Evolutionary conservation across 2,329 filamentous ascomycete genomes (phyloP).

Genomic region (Aspergillus proliferans): DNA sequence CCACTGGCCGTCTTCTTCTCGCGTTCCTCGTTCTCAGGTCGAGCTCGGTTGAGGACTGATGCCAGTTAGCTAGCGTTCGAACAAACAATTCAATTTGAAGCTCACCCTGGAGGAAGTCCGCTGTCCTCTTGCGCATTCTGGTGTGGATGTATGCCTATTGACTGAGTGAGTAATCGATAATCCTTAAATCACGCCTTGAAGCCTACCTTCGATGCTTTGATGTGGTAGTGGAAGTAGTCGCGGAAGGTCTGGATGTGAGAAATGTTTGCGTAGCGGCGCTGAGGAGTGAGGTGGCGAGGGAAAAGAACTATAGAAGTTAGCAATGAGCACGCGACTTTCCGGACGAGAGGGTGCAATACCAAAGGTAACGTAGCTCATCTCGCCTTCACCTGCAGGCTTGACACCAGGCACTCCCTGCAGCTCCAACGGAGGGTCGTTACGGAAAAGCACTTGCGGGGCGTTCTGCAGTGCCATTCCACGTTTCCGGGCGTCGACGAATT

Average conservation of each 20-base stretch:
- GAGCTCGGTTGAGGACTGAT: constrained; percentile 84
- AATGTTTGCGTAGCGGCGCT: constrained; percentile 89
- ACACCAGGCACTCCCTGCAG: constrained; percentile 82
- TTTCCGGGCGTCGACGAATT: constrained; percentile 93
- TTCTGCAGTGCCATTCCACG: constrained; percentile 81
- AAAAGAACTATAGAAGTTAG: constrained; percentile 65
- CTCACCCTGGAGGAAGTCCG: constrained; percentile 94
- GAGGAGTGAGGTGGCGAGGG: constrained; percentile 83
- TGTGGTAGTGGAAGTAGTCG: constrained; percentile 99
- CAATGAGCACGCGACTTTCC: background rate
- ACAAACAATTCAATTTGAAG: background rate
- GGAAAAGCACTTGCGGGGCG: constrained; percentile 93
- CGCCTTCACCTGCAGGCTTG: constrained; percentile 65
- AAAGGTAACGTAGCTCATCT: constrained; percentile 97
- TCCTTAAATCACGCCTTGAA: background rate
- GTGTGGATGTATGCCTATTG: constrained; percentile 91
- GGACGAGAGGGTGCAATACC: constrained; percentile 50
- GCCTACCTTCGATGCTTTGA: constrained; percentile 86
- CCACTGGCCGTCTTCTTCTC: constrained; percentile 98
- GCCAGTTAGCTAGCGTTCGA: constrained; percentile 28
- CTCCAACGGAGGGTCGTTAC: constrained; percentile 89
- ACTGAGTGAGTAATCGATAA: constrained; percentile 5
- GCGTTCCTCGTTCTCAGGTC: constrained; percentile 93
- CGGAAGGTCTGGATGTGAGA: constrained; percentile 99
- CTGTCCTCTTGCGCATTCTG: constrained; percentile 93